phyloP scores from a whole-genome alignment of 495 filamentous ascomycete species.

The Lasiosphaeria hispida region DNA sequence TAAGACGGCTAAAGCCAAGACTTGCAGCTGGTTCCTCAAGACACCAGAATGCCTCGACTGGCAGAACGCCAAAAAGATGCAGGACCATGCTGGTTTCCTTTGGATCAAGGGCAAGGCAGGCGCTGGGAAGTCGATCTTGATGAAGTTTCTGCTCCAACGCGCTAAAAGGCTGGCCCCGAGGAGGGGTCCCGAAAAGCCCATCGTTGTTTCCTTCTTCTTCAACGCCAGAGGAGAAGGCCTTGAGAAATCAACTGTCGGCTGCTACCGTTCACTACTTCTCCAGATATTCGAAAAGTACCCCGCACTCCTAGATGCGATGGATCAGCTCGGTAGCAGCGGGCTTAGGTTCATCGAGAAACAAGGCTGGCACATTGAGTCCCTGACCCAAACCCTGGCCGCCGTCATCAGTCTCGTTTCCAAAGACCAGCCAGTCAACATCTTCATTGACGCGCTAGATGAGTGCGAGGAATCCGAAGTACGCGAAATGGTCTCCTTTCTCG shows the following conservation, averaged over 20 bases:
- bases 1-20: not conserved
- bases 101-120: conserved; percentile 10
- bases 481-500: conserved; percentile 34
- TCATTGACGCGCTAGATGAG: conserved; percentile 42
- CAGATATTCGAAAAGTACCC: conserved; percentile 28
- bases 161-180: not conserved
- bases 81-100: not conserved
- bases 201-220: conserved; percentile 18
- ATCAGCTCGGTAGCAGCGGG: not conserved
- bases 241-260: conserved; percentile 47
- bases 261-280: conserved; percentile 49
- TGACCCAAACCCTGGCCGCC: conserved; percentile 24
- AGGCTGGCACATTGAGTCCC: conserved; percentile 24
- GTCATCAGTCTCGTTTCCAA: conserved; percentile 17
- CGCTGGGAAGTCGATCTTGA: conserved; percentile 8
- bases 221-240: conserved; percentile 32
- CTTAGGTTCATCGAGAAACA: not conserved
- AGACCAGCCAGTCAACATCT: conserved; percentile 21
- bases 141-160: conserved; percentile 4
- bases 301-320: conserved; percentile 20
- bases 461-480: conserved; percentile 30
- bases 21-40: not conserved
- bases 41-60: not conserved
- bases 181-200: not conserved
- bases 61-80: not conserved